These are phyloP conservation scores for Achaetomium macrosporum DNA, from an alignment of 2,329 filamentous ascomycete species.

Conservation along the genomic window DNA sequence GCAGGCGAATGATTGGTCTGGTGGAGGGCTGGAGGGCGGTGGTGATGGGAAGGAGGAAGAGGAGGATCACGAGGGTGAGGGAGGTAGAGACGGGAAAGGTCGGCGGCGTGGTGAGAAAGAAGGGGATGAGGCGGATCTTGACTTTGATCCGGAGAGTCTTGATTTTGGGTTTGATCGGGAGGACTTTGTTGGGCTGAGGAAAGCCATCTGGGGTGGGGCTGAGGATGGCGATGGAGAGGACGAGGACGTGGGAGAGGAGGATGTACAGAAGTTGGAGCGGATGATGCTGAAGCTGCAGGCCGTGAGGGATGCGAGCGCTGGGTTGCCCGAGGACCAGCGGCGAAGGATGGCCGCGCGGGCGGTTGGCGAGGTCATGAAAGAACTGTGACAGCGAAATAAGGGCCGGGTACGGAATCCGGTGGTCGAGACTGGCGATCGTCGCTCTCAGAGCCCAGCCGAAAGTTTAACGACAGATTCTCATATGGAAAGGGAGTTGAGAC, in stretches of 20 bases:
- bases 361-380: constrained; percentile 59
- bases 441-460: too few relatives aligned
- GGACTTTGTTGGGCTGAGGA: constrained; percentile 48
- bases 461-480: too few relatives aligned
- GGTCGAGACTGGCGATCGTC: not conserved
- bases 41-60: constrained; percentile 25
- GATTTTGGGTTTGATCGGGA: constrained; percentile 47
- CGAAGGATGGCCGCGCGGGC: constrained; percentile 55
- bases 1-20: constrained; percentile 60
- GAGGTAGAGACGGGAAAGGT: not conserved
- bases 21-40: constrained; percentile 24
- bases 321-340: constrained; percentile 55
- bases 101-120: not conserved
- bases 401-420: too few relatives aligned
- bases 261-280: constrained; percentile 53
- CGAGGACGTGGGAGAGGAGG: constrained; percentile 40
- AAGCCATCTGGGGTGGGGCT: constrained; percentile 43
- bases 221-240: constrained; percentile 26
- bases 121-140: constrained; percentile 27
- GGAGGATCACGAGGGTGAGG: constrained; percentile 24
- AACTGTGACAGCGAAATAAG: too few relatives aligned
- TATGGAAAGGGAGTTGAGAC: too few relatives aligned
- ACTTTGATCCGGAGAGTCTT: constrained; percentile 42
- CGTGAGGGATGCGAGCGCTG: constrained; percentile 53
- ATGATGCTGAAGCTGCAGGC: constrained; percentile 62